Evolutionary conservation across 2,329 filamentous ascomycete genomes (phyloP), one percentile per base, ranked within the genome.

Genomic region (Calonectria hawksworthii): DNA sequence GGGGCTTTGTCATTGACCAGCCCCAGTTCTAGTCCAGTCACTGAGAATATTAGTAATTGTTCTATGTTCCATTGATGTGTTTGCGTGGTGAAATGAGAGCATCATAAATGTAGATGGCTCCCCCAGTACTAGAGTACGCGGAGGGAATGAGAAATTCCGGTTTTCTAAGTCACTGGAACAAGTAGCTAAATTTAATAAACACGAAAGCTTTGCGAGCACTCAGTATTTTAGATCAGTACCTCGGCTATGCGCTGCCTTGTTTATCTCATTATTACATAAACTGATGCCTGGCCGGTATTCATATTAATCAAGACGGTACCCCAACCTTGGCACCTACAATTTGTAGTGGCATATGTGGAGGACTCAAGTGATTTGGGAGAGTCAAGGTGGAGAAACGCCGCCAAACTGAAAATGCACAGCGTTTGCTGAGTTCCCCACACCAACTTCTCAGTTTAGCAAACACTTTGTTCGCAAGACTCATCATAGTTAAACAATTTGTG

Each of bases 381-480:
- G 34, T 3, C 2, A 14, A 41, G 28, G 41, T 65, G 38, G 61
- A 50, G 61, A 50, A 65, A 30, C 14, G 28, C 28, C 10, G 18
- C 50, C 14, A 41, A n/a, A 41, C n/a, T 2, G 7, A 23, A 41
- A 63, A 63, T 65, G 26, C 38, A 34, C n/a, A 2, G 11, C 8
- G 28, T n/a, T 50, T 34, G 61, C 21, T 23, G 8, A 41, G 13
- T 16, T 63, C 59, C 34, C 26, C 36, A 23, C 21, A 30, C 59
- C 21, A 71, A 65, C 26, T 28, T 56, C 36, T 56, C 50, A 56
- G 59, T 54, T 71, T 41, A 11, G 23, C 50, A 65, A 65, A 65
- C 68, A 66, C 50, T 56, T 30, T 11, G 14, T 28, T 26, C 38
- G 23, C 18, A 71, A 65, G 41, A 38, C 3, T 18, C 8, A 14